Percentiles rank a stretch among this genome's conserved stretches.
Evolutionary conservation across 2,329 filamentous ascomycete species (phyloP).

Genomic region (Aciculosporium take): DNA sequence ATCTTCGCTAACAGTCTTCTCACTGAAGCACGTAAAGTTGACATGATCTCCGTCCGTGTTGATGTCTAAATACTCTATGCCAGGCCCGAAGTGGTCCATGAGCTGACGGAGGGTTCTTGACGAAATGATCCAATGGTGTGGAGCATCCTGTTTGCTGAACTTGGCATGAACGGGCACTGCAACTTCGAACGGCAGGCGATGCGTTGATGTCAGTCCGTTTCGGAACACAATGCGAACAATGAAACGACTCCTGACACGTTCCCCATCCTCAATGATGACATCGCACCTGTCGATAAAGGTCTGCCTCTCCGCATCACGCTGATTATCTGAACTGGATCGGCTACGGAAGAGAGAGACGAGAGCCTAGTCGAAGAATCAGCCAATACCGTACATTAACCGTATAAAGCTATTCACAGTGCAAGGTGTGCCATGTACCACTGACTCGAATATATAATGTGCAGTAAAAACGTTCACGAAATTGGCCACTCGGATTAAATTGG

Average conservation of each 20-base stretch:
- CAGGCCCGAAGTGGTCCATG: slow-evolving; percentile 67
- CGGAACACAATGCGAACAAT: slow-evolving; percentile 60
- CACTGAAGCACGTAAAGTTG: slow-evolving; percentile 69
- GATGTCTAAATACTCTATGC: slow-evolving; percentile 68
- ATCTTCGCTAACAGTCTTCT: slow-evolving; percentile 56
- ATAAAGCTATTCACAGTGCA: no score
- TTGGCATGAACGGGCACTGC: slow-evolving; percentile 62
- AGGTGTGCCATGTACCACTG: no score
- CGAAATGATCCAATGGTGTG: slow-evolving; percentile 59
- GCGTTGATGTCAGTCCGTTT: slow-evolving; percentile 65
- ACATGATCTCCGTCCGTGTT: slow-evolving; percentile 59
- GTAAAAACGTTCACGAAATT: slow-evolving; percentile 48
- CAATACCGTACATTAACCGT: no score
- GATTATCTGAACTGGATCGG: slow-evolving; percentile 42
- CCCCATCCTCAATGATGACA: slow-evolving; percentile 56
- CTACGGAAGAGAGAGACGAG: slow-evolving; percentile 63
- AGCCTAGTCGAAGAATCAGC: slow-evolving; percentile 26
- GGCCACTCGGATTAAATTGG: slow-evolving; percentile 42
- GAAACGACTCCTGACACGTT: slow-evolving; percentile 57
- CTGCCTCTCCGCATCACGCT: slow-evolving; percentile 46
- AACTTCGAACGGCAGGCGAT: slow-evolving; percentile 61
- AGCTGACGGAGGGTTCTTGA: slow-evolving; percentile 58
- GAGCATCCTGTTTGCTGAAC: slow-evolving; percentile 52
- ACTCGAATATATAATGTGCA: slow-evolving; percentile 64
- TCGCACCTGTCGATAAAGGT: slow-evolving; percentile 62